Base-by-base conservation (phyloP, 2,329 filamentous ascomycete genomes). In the Arachnomyces sp. region DNA sequence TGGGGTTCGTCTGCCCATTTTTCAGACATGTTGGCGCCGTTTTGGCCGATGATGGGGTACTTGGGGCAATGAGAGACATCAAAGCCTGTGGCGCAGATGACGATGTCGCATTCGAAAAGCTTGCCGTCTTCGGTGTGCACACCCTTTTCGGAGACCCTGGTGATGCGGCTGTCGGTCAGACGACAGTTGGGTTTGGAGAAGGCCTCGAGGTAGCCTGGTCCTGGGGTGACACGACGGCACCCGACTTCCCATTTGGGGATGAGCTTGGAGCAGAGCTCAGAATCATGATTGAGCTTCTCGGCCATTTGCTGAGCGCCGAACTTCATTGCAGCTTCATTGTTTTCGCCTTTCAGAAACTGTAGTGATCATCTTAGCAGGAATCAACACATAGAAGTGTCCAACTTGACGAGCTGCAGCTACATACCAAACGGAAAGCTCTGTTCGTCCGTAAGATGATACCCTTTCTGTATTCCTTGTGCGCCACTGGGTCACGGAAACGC, bases 151-250 rank as follows among this genome's bases (percentile, higher is more conserved):
- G 54, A 57, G 39, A 69, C 62, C 4, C 52, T 46, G 0, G 48
- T 46, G 12, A 63, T 65, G n/a, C 63, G 47, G 18, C 60, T 61
- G 16, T 50, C 50, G 5, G 48, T 40, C 7, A 59, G 40, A 7
- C 44, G 39, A 2, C 62, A 63, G 44, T 69, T 72, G 1, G 57
- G 53, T 14, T 66, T 38, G 3, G 57, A 54, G 5, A 72, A 52
- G 2, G 72, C 67, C 49, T 74, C 68, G 7, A 75, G 63, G 48
- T 72, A 75, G 0, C 72, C 71, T 16, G 68, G 67, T 0, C 71
- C 72, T 1, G 72, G 73, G 0, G 72, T 73, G 13, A 72, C 47
- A 2, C 72, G 60, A 7, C 70, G 59, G 41, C 71, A 75, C 1
- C 70, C 71, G 5, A 56, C 43, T 8, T 43, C 40, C 42, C 50